Percentiles rank a stretch among this genome's conserved stretches.
phyloP scores from a whole-genome alignment of 202 grass and related monocot species.

The Tripidium arundinaceum region DNA sequence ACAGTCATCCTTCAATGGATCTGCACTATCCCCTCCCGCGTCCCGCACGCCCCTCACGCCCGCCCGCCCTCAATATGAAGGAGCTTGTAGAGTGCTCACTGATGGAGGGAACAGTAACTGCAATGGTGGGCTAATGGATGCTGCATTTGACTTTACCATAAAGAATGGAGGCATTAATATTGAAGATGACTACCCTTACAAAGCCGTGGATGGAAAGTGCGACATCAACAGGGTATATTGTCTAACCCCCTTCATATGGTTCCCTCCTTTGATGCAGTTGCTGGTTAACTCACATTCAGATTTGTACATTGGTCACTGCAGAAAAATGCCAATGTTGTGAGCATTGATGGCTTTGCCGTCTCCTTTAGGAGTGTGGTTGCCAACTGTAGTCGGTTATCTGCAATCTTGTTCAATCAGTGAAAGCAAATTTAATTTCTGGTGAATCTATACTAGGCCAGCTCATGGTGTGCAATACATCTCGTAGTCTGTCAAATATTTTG shows the following conservation, averaged over 20 bases:
- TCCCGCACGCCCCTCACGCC: too few relatives aligned
- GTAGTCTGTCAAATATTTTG: slow-evolving; percentile 33
- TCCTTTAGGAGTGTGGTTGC: background rate
- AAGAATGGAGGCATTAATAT: slow-evolving; percentile 79
- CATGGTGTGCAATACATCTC: slow-evolving; percentile 72
- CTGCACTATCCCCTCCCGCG: too few relatives aligned
- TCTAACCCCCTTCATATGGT: background rate
- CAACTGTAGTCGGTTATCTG: background rate
- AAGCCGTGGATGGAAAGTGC: slow-evolving; percentile 49
- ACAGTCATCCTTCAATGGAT: too few relatives aligned
- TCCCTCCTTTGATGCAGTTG: background rate
- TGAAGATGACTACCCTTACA: slow-evolving; percentile 80
- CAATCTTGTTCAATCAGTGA: background rate
- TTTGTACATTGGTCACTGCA: slow-evolving; percentile 4
- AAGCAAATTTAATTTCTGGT: slow-evolving; percentile 8
- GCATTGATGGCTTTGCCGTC: slow-evolving; percentile 53
- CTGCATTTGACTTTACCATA: slow-evolving; percentile 68
- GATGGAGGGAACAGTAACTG: slow-evolving; percentile 54
- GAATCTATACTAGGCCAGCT: slow-evolving; percentile 53
- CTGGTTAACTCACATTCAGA: background rate
- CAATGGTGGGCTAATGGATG: slow-evolving; percentile 76
- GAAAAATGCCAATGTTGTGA: slow-evolving; percentile 77
- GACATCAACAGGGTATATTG: slow-evolving; percentile 48
- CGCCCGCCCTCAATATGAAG: too few relatives aligned
- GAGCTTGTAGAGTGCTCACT: slow-evolving; percentile 78